Evolutionary conservation across 345 rosid species (phyloP), one percentile per base, ranked within the genome.

Genomic region (Passiflora organensis): DNA sequence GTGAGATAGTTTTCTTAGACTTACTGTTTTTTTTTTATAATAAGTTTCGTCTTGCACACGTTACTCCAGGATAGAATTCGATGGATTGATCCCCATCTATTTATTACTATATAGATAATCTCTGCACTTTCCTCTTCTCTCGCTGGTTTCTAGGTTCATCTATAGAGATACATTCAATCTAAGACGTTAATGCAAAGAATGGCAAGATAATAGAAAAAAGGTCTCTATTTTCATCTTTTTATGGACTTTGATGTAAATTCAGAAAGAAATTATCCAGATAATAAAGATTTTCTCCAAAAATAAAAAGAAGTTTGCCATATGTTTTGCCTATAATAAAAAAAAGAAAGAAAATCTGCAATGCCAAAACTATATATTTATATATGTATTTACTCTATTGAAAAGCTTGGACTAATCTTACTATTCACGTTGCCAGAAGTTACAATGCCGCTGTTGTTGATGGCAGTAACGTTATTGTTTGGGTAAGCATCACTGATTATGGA

Each of bases 401-500:
- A 73, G 61, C 59, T 70, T 37, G 72, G 51, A 51, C 16, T 55
- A 43, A 49, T 66, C 65, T 64, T 68, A 36, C 58, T 67, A 58
- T 48, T 61, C 64, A 56, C 63, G 10, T 66, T 70, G 51, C 51
- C n/a, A n/a, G n/a, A n/a, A n/a, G n/a, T 53, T 38, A 36, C 51
- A 16, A 51, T 63, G 64, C 42, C 65, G 25, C 54, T 48, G 25
- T 32, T 72, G 58, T 50, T 57, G 25, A 58, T 43, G 17, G 65
- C 48, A 13, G 70, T 34, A 45, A 51, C 20, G 19, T 13, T 24
- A 28, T 54, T 66, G 53, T 37, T 64, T 13, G 71, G 61, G 23
- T 55, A 72, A 25, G 77, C 49, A 22, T 67, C 71, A 6, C 84
- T 77, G 9, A 85, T 82, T 32, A 85, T 71, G 16, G 85, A 72